Conservation (phyloP, 345 rosid species). For the Hirschfeldia incana region DNA sequence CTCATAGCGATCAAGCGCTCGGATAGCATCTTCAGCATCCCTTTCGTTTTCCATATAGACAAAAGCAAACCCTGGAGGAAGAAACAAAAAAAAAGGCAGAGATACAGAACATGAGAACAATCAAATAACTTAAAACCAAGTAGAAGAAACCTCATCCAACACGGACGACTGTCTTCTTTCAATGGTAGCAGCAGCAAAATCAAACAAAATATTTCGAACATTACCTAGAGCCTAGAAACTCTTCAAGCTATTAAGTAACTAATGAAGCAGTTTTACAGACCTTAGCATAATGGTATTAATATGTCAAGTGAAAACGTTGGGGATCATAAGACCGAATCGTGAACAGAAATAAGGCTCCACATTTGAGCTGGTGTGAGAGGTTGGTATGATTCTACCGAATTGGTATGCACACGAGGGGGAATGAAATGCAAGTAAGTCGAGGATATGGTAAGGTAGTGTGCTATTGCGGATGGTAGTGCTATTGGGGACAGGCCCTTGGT, state of each 20-base stretch:
- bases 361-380: slow-evolving; percentile 60
- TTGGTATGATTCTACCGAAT: slow-evolving; percentile 59
- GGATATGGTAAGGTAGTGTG: slow-evolving; percentile 58
- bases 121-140: neutral
- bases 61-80: slow-evolving; percentile 74
- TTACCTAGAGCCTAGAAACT: slow-evolving; percentile 60
- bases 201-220: slow-evolving; percentile 39
- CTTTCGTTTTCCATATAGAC: slow-evolving; percentile 96
- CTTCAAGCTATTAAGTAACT: slow-evolving; percentile 63
- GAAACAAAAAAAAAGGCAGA: neutral
- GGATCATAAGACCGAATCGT: slow-evolving; percentile 61
- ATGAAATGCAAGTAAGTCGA: slow-evolving; percentile 68
- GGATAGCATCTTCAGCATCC: slow-evolving; percentile 97
- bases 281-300: slow-evolving; percentile 70
- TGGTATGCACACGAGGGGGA: slow-evolving; percentile 66
- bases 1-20: slow-evolving; percentile 78
- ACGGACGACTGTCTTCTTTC: slow-evolving; percentile 22
- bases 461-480: slow-evolving; percentile 63
- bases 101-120: neutral
- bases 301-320: slow-evolving; percentile 77
- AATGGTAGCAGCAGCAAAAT: slow-evolving; percentile 16
- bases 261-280: slow-evolving; percentile 77
- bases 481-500: slow-evolving; percentile 58
- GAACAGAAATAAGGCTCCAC: slow-evolving; percentile 52
- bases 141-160: slow-evolving; percentile 39